Conservation (phyloP, 192 early-diverging fungal species). For the Coemansia sp. region DNA sequence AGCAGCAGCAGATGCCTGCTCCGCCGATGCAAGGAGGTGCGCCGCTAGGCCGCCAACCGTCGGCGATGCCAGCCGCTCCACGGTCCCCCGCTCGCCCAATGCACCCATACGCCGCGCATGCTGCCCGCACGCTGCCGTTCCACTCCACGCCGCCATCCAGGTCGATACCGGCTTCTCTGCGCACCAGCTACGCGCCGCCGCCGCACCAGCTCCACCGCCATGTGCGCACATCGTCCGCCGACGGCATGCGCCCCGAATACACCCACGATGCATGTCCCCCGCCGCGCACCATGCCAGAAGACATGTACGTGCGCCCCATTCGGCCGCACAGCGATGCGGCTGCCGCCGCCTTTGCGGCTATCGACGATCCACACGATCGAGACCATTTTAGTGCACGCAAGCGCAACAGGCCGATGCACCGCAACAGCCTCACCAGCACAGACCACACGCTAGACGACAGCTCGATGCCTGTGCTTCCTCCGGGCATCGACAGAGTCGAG, state of each 20-base stretch:
- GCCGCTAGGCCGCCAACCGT: neutral
- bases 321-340: neutral
- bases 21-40: no score
- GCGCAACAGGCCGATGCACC: constrained; percentile 19
- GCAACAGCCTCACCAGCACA: neutral
- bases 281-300: neutral
- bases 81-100: neutral
- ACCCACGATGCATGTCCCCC: neutral
- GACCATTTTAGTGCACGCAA: constrained; percentile 10
- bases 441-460: constrained; percentile 4
- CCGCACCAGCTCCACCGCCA: neutral
- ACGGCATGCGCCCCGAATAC: neutral
- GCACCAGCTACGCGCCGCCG: neutral
- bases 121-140: neutral
- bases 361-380: neutral
- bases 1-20: neutral
- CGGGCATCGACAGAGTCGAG: constrained; percentile 15
- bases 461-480: neutral
- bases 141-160: neutral
- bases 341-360: neutral
- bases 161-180: neutral
- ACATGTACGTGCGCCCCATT: neutral
- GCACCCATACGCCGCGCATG: neutral
- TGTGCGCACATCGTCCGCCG: constrained; percentile 6
- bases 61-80: neutral